Conservation (phyloP, 305 asterid species). For the Andrographis paniculata region DNA sequence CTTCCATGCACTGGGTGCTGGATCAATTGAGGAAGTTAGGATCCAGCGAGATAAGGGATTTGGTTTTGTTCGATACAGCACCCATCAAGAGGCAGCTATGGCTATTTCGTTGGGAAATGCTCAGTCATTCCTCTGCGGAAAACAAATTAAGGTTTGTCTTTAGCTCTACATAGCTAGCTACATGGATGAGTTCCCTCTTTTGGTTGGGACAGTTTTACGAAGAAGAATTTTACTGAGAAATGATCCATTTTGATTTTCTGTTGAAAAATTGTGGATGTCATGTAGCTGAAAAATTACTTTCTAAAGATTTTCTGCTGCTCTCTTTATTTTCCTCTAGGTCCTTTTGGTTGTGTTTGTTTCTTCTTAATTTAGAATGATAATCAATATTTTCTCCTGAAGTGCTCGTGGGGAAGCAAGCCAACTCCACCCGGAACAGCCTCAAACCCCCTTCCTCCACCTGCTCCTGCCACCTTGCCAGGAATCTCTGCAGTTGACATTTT, state of each 20-base stretch:
- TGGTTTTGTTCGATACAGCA: conserved; percentile 85
- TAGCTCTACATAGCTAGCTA: background rate
- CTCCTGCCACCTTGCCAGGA: conserved; percentile 43
- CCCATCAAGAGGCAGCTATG: conserved; percentile 79
- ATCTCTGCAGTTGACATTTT: conserved; percentile 53
- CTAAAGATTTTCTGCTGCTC: too few species aligned
- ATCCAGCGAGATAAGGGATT: conserved; percentile 88
- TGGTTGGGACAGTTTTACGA: background rate
- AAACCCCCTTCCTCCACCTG: conserved; percentile 78
- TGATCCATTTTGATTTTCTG: too few species aligned
- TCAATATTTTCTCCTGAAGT: too few species aligned
- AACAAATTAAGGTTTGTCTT: conserved; percentile 61
- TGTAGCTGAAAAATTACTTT: too few species aligned
- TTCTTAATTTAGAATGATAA: too few species aligned
- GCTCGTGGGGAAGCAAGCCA: conserved; percentile 97
- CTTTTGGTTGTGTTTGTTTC: too few species aligned
- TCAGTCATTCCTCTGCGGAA: conserved; percentile 55
- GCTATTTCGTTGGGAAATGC: conserved; percentile 80
- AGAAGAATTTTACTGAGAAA: background rate
- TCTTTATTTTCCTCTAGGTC: too few species aligned
- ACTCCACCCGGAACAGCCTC: conserved; percentile 71
- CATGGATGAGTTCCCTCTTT: background rate
- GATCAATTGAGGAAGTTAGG: conserved; percentile 86
- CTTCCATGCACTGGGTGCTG: conserved; percentile 83
- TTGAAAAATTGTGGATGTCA: too few species aligned